phyloP scores from a whole-genome alignment of 768 basidiomycete species.

The Panaeolus papilionaceus region DNA sequence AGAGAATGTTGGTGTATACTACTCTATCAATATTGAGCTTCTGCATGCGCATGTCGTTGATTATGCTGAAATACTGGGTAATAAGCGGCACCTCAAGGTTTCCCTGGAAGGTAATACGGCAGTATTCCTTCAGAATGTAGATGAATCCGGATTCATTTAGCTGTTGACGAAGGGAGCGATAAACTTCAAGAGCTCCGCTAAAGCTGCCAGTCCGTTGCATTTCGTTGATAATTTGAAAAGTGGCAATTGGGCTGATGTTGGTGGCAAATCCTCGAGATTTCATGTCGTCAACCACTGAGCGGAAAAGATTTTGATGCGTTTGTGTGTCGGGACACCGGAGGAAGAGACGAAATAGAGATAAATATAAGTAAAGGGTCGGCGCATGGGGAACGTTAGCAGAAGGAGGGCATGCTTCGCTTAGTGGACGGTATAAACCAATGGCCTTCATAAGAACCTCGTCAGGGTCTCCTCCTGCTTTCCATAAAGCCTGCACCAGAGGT shows the following conservation, averaged over 20 bases:
- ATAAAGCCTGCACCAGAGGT: not conserved
- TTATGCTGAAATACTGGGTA: slow-evolving; percentile 73
- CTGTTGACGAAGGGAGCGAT: slow-evolving; percentile 48
- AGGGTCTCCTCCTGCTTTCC: slow-evolving; percentile 27
- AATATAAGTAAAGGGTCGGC: slow-evolving; percentile 51
- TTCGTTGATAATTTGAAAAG: slow-evolving; percentile 63
- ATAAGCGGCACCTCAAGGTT: slow-evolving; percentile 48
- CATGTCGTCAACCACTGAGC: slow-evolving; percentile 72
- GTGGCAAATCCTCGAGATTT: slow-evolving; percentile 51
- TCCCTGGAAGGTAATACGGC: slow-evolving; percentile 58
- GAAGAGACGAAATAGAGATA: slow-evolving; percentile 56
- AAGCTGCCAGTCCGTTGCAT: slow-evolving; percentile 67
- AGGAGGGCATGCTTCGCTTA: slow-evolving; percentile 41
- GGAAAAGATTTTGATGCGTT: slow-evolving; percentile 54
- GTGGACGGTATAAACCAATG: slow-evolving; percentile 56
- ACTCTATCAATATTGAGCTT: slow-evolving; percentile 62
- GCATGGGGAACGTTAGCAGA: slow-evolving; percentile 23
- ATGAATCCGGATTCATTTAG: slow-evolving; percentile 67
- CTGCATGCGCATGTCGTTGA: slow-evolving; percentile 78
- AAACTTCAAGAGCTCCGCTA: slow-evolving; percentile 67
- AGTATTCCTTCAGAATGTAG: slow-evolving; percentile 68
- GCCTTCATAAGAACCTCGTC: slow-evolving; percentile 58
- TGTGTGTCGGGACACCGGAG: slow-evolving; percentile 47
- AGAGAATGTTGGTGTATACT: slow-evolving; percentile 72
- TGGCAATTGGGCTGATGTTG: slow-evolving; percentile 49